These are phyloP conservation scores for Populus simonii DNA, from an alignment of 345 rosid species.

Conservation along the genomic window DNA sequence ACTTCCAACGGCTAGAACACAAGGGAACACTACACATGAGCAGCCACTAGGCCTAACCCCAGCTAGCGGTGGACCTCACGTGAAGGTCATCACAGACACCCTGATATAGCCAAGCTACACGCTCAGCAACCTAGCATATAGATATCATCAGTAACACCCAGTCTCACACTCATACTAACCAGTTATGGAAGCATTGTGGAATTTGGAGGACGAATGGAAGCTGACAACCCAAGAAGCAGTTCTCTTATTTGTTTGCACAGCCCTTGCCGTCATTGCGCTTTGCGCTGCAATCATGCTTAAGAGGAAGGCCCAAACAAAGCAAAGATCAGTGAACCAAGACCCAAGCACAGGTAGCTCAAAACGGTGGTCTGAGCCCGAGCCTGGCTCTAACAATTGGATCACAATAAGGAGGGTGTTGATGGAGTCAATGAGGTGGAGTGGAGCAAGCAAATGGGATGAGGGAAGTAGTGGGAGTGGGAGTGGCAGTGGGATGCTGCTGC, in stretches of 20 bases:
- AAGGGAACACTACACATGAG: not conserved
- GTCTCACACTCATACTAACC: not conserved
- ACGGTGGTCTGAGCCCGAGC: not conserved
- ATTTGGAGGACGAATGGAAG: constrained; percentile 58
- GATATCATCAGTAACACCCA: not conserved
- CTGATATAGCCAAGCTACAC: not conserved
- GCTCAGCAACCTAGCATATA: not conserved
- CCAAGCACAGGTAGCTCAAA: not conserved
- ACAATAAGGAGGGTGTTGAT: constrained; percentile 43
- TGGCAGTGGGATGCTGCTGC: constrained; percentile 5
- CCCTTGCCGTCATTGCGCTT: constrained; percentile 41
- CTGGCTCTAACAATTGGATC: constrained; percentile 27
- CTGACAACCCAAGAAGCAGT: constrained; percentile 52
- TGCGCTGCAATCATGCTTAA: constrained; percentile 38
- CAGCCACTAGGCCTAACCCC: not conserved
- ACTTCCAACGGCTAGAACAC: constrained; percentile 22
- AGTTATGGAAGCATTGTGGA: constrained; percentile 70
- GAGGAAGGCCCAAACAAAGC: constrained; percentile 39
- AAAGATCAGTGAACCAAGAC: constrained; percentile 4
- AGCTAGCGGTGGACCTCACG: constrained; percentile 50
- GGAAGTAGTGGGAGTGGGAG: not conserved
- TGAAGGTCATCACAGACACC: constrained; percentile 33
- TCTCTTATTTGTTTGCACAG: constrained; percentile 44
- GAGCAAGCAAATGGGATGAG: constrained; percentile 53
- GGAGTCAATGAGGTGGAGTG: constrained; percentile 74